These are phyloP conservation scores for Zizania palustris DNA, from an alignment of 202 grass and related monocot genomes.

Conservation along the genomic window DNA sequence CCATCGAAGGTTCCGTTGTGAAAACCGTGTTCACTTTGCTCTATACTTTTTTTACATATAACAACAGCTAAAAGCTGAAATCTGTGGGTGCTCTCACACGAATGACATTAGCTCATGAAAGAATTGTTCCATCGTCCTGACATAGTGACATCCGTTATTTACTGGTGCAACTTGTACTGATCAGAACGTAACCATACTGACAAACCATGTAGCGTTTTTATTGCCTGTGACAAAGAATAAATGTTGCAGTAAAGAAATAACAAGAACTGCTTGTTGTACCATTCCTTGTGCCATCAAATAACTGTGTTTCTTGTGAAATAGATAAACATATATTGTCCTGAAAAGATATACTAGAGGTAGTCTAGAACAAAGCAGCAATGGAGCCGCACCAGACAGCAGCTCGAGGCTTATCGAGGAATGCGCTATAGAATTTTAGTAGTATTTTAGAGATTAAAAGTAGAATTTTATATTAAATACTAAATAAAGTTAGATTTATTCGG, in stretches of 20 bases:
- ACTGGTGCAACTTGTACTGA: neutral
- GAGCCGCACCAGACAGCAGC: too few species aligned
- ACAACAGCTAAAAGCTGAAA: neutral
- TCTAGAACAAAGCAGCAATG: neutral
- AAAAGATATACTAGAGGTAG: neutral
- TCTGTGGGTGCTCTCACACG: neutral
- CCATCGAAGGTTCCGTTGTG: constrained; percentile 83
- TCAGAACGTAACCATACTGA: neutral
- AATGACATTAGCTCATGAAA: neutral
- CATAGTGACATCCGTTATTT: neutral
- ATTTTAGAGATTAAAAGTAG: too few species aligned
- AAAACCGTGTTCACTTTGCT: constrained; percentile 29
- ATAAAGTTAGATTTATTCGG: too few species aligned
- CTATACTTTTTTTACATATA: neutral
- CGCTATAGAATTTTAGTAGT: too few species aligned
- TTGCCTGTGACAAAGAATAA: neutral
- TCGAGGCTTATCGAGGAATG: too few species aligned
- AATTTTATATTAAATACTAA: too few species aligned
- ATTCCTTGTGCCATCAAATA: neutral
- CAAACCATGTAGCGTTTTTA: neutral
- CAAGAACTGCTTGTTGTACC: neutral
- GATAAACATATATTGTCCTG: neutral
- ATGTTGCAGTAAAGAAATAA: neutral
- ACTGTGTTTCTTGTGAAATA: neutral
- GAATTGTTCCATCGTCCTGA: neutral